Evolutionary conservation across 257 asterid species (phyloP), one percentile per base, ranked within the genome.

Genomic region (Penstemon newberryi): DNA sequence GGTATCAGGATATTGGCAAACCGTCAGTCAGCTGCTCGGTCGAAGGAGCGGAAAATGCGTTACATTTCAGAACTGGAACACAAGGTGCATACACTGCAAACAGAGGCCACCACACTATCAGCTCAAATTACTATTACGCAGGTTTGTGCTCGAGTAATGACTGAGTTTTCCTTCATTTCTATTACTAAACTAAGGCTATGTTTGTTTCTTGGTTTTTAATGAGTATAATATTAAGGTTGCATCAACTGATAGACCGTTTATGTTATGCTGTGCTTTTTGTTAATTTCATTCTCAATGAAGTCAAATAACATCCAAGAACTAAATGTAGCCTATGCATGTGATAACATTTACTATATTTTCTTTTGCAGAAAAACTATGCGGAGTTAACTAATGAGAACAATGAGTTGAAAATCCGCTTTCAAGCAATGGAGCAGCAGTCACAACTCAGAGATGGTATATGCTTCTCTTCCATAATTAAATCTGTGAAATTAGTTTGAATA

Each of bases 11-110:
- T 92, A 78, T 77, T 92, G 83, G 95, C 97, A 19, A 92, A 88
- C 73, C 91, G 98, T 58, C 96, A 86, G 59, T 92, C 98, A 52
- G 97, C 97, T 75, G 98, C 97, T 77, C 95, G 97, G 64, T 92
- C 98, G 47, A 92, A 92, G 85, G 98, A 92, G 81, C 77, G 96
- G 54, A 92, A 90, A 80, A n/a, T 80, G 82, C 87, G 87, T 11
- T 92, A 92, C 87, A 92, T 92, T 66, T 83, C 97, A 11, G 96
- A 92, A 79, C 82, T 92, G 83, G 98, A 92, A 73, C 95, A 86
- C 75, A 92, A 86, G 81, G 96, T 92, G 69, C 91, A 85, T 67
- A 89, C 90, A 52, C 85, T 92, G 68, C 95, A 89, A 80, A 73
- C 87, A 45, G 96, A 92, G 77, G 81, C 92, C 38, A 86, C 95